Evolutionary conservation across 495 filamentous ascomycete species (phyloP).

Genomic region (Symbiotaphrina buchneri): DNA sequence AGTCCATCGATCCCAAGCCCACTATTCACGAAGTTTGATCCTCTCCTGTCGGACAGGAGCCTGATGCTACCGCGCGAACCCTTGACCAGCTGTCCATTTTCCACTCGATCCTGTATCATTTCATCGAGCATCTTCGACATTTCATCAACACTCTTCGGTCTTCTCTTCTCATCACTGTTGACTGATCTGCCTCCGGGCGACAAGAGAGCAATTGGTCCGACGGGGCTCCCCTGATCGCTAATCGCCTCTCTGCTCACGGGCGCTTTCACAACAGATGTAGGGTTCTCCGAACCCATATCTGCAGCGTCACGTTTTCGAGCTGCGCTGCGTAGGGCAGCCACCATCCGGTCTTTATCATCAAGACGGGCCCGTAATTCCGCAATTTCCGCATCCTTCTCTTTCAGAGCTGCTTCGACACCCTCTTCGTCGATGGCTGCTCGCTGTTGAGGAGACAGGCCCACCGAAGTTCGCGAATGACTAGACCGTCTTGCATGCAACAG

Average conservation of each 20-base stretch:
- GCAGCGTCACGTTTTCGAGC: constrained; percentile 72
- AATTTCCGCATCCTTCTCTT: constrained; percentile 88
- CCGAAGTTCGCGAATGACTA: constrained; percentile 68
- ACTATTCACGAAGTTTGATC: constrained; percentile 1
- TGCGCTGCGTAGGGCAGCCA: constrained; percentile 67
- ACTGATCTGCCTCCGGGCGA: constrained; percentile 1
- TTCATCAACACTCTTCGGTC: constrained; percentile 52
- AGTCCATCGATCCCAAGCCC: constrained; percentile 2
- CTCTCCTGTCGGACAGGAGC: constrained; percentile 11
- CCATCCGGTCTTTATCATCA: constrained; percentile 92
- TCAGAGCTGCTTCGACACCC: constrained; percentile 40
- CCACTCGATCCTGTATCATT: constrained; percentile 79
- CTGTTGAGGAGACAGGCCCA: constrained; percentile 36
- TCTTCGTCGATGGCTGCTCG: constrained; percentile 27
- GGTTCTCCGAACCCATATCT: constrained; percentile 30
- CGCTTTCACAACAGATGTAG: constrained; percentile 14
- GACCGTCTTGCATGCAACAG: constrained; percentile 78
- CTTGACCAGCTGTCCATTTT: constrained; percentile 39
- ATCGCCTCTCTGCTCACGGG: constrained; percentile 12
- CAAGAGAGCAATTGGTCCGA: constrained; percentile 4
- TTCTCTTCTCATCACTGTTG: too few species aligned
- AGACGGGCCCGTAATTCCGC: constrained; percentile 69
- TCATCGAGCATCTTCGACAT: constrained; percentile 79
- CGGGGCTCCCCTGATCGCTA: constrained; percentile 7
- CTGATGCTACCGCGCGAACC: constrained; percentile 31